These are phyloP conservation scores for Russula emetica DNA, from an alignment of 768 basidiomycete genomes.

Conservation along the genomic window DNA sequence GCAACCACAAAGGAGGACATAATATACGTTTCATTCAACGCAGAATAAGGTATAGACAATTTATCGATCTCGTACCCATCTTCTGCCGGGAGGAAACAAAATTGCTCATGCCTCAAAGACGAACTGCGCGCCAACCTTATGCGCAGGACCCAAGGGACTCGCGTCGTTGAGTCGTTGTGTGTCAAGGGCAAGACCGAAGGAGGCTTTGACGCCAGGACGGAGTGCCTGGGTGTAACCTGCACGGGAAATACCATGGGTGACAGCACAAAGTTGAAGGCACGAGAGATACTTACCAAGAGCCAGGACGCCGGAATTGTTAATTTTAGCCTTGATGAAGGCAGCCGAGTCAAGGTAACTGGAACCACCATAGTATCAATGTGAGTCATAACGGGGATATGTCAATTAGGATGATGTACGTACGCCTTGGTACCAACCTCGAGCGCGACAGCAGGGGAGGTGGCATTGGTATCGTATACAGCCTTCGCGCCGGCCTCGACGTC, in stretches of 20 bases:
- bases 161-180: slow-evolving; percentile 84
- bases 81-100: neutral
- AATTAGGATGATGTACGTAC: slow-evolving; percentile 44
- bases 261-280: slow-evolving; percentile 2
- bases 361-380: neutral
- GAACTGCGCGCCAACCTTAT: slow-evolving; percentile 48
- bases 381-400: neutral
- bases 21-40: slow-evolving; percentile 15
- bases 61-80: slow-evolving; percentile 8
- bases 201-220: slow-evolving; percentile 87
- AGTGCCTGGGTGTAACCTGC: slow-evolving; percentile 88
- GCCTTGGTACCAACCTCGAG: slow-evolving; percentile 96
- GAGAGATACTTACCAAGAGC: slow-evolving; percentile 58
- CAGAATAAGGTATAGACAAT: slow-evolving; percentile 22
- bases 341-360: slow-evolving; percentile 75
- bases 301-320: slow-evolving; percentile 93
- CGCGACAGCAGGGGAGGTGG: slow-evolving; percentile 76
- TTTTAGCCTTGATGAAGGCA: slow-evolving; percentile 96
- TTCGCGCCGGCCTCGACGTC: slow-evolving; percentile 95
- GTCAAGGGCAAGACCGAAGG: slow-evolving; percentile 94
- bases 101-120: slow-evolving; percentile 27
- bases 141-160: slow-evolving; percentile 54
- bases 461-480: slow-evolving; percentile 94
- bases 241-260: slow-evolving; percentile 23
- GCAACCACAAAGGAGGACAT: neutral